phyloP scores from a whole-genome alignment of 2,329 filamentous ascomycete genomes.

The Trichoderma citrinoviride region DNA sequence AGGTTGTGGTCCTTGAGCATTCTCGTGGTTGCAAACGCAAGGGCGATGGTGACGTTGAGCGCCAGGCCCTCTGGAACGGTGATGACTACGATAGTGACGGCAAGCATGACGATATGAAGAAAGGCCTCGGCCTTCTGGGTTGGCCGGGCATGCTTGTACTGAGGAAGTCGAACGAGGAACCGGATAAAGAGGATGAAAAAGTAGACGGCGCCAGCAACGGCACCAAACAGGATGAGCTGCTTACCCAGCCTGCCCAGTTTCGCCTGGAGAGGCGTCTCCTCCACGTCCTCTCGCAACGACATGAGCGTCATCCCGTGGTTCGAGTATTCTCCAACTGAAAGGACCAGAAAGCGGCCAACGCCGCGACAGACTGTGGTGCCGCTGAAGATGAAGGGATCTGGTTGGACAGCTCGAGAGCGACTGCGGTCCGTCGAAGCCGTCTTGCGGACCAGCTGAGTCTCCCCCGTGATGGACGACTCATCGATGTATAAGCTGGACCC shows the following conservation, averaged over 20 bases:
- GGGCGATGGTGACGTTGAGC: constrained; percentile 58
- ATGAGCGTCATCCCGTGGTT: constrained; percentile 76
- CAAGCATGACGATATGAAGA: constrained; percentile 56
- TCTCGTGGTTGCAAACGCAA: constrained; percentile 60
- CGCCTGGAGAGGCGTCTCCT: constrained; percentile 74
- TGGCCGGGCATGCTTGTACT: constrained; percentile 39
- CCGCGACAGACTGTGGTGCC: constrained; percentile 76
- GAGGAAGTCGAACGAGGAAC: constrained; percentile 36
- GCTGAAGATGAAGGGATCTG: constrained; percentile 79
- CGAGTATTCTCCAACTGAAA: constrained; percentile 69
- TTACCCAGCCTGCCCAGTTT: constrained; percentile 76
- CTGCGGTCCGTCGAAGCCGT: constrained; percentile 56
- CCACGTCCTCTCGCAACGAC: constrained; percentile 71
- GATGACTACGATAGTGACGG: constrained; percentile 59
- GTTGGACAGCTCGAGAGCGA: constrained; percentile 47
- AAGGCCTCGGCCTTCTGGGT: constrained; percentile 56
- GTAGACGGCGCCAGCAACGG: constrained; percentile 42
- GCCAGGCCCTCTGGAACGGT: constrained; percentile 60
- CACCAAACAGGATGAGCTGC: constrained; percentile 57
- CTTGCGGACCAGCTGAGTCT: constrained; percentile 72
- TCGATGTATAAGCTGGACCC: constrained; percentile 58
- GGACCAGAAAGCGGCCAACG: constrained; percentile 72
- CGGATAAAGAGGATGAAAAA: constrained; percentile 43
- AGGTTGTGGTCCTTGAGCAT: constrained; percentile 64
- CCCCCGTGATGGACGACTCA: constrained; percentile 73